Evolutionary conservation across 495 filamentous ascomycete species (phyloP).

Genomic region (Pseudomonodictys pantanalensis): DNA sequence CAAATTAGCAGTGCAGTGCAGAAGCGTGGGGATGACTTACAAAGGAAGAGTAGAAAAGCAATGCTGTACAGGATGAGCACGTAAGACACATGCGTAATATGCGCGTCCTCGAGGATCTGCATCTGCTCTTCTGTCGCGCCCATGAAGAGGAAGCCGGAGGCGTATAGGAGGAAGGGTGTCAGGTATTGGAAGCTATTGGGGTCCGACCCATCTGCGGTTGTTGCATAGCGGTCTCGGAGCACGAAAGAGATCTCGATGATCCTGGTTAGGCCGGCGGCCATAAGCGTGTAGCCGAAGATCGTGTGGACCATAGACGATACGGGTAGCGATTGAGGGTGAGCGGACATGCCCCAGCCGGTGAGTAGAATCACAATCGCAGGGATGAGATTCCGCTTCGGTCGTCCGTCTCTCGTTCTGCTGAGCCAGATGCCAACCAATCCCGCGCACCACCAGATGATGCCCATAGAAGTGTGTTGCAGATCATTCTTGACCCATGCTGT

Average conservation of each 20-base stretch:
- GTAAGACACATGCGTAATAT: slow-evolving; percentile 86
- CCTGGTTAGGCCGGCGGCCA: slow-evolving; percentile 78
- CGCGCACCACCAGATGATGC: slow-evolving; percentile 94
- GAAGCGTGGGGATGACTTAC: slow-evolving; percentile 47
- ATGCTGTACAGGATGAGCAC: slow-evolving; percentile 86
- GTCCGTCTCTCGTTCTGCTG: slow-evolving; percentile 74
- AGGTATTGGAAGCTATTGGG: slow-evolving; percentile 90
- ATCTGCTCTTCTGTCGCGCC: slow-evolving; percentile 96
- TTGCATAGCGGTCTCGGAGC: slow-evolving; percentile 62
- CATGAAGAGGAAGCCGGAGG: slow-evolving; percentile 96
- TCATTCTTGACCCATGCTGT: slow-evolving; percentile 87
- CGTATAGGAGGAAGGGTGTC: slow-evolving; percentile 83
- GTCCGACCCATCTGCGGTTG: slow-evolving; percentile 59
- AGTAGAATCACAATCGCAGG: slow-evolving; percentile 85
- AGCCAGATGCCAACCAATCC: slow-evolving; percentile 91
- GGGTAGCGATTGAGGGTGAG: slow-evolving; percentile 76
- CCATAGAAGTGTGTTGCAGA: slow-evolving; percentile 96
- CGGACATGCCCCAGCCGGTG: slow-evolving; percentile 93
- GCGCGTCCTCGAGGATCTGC: slow-evolving; percentile 63
- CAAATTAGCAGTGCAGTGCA: background rate
- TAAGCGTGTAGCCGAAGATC: slow-evolving; percentile 93
- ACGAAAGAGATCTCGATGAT: slow-evolving; percentile 93
- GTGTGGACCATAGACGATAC: slow-evolving; percentile 86
- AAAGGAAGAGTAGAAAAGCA: slow-evolving; percentile 85
- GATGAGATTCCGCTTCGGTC: slow-evolving; percentile 86